Evolutionary conservation across 805 yeast species (phyloP).

Genomic region (Wickerhamiella brachini): DNA sequence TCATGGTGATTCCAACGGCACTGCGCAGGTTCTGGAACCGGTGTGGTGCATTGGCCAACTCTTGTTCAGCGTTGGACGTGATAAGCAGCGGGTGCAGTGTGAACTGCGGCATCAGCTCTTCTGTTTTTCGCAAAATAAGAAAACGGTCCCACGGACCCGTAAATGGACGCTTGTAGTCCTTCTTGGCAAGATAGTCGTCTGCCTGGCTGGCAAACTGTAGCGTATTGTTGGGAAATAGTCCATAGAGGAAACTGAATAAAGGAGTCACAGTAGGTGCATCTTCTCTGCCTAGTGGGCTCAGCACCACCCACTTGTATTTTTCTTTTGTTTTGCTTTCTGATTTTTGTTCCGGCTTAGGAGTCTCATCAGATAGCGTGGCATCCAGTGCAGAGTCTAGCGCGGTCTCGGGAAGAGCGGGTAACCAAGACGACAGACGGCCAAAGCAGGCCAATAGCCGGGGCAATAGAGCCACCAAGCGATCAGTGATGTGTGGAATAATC

Average conservation of each 20-base stretch:
- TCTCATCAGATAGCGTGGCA: not conserved
- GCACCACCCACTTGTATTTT: not conserved
- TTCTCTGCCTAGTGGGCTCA: not conserved
- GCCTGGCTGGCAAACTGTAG: conserved; percentile 33
- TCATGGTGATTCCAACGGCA: conserved; percentile 26
- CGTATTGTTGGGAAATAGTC: conserved; percentile 41
- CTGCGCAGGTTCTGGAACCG: conserved; percentile 24
- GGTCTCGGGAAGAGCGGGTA: conserved; percentile 2
- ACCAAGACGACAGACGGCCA: conserved; percentile 33
- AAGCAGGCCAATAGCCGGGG: conserved; percentile 33
- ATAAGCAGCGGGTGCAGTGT: conserved; percentile 37
- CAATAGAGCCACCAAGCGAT: conserved; percentile 23
- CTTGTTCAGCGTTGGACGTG: conserved; percentile 25
- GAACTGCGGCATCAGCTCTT: conserved; percentile 24
- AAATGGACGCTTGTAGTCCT: conserved; percentile 13
- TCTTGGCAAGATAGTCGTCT: conserved; percentile 21
- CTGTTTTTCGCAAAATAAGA: conserved; percentile 22
- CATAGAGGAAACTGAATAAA: conserved; percentile 40
- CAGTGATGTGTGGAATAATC: conserved; percentile 34
- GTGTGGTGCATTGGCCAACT: conserved; percentile 21
- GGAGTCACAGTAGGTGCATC: conserved; percentile 22
- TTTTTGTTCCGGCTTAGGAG: not conserved
- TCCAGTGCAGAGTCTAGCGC: not conserved
- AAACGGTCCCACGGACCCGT: conserved; percentile 26
- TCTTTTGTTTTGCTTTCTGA: not conserved